Conservation (phyloP, 768 basidiomycete species). For the Tylopilus sp. region DNA sequence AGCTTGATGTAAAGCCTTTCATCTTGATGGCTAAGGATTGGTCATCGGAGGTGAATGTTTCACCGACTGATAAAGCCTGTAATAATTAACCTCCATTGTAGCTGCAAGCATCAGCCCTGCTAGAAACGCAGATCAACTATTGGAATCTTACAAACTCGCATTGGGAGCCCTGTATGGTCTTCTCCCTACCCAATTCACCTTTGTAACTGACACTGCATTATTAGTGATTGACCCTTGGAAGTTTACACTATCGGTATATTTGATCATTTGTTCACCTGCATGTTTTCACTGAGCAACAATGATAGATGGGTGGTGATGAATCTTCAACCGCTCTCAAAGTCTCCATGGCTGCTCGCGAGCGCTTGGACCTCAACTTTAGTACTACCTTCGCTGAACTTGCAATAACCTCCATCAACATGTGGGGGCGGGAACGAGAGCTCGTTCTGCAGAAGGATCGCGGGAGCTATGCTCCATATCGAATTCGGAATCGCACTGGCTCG, state of each 20-base stretch:
- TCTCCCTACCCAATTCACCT: background rate
- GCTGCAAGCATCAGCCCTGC: constrained; percentile 80
- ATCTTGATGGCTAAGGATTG: constrained; percentile 83
- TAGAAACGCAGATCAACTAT: constrained; percentile 84
- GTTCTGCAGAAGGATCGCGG: constrained; percentile 78
- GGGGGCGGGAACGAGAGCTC: constrained; percentile 70
- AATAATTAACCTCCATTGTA: constrained; percentile 29
- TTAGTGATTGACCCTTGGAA: constrained; percentile 96
- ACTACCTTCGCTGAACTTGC: constrained; percentile 87
- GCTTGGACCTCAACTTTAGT: constrained; percentile 88
- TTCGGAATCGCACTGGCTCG: constrained; percentile 89
- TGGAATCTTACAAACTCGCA: constrained; percentile 98
- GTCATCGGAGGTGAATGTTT: constrained; percentile 73
- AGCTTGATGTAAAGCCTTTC: constrained; percentile 85
- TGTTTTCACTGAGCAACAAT: constrained; percentile 5
- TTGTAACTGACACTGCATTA: constrained; percentile 8
- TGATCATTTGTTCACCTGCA: background rate
- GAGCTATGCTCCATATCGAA: constrained; percentile 88
- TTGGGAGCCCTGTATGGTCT: constrained; percentile 84
- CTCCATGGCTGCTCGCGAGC: constrained; percentile 68
- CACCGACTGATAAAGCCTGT: background rate
- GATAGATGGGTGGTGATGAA: constrained; percentile 53
- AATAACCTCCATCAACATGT: constrained; percentile 66
- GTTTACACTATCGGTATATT: constrained; percentile 64
- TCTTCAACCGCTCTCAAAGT: constrained; percentile 51